Conservation (phyloP, 208 protist species). For the Acanthamoeba polyphaga region DNA sequence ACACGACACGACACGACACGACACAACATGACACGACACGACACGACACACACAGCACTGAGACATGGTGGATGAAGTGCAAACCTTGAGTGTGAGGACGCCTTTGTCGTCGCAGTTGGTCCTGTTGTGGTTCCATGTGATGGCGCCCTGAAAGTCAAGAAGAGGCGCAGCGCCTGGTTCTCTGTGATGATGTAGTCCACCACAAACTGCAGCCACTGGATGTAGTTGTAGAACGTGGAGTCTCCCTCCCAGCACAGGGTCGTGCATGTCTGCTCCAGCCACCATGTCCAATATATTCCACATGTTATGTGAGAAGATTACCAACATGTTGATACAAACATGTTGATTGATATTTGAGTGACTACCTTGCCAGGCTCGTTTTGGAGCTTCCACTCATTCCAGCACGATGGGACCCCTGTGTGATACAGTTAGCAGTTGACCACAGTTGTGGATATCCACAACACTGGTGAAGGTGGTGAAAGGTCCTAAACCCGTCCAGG, state of each 20-base stretch:
- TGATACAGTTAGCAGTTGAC: not conserved
- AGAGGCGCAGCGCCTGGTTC: not conserved
- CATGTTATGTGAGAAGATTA: no score
- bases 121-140: not conserved
- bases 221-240: constrained; percentile 4
- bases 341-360: no score
- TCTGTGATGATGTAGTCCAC: constrained; percentile 12
- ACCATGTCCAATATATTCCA: not conserved
- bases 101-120: not conserved
- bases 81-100: not conserved
- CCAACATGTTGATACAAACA: no score
- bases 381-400: no score
- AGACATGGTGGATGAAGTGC: no score
- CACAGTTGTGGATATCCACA: not conserved
- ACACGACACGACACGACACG: no score
- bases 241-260: not conserved
- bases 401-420: not conserved
- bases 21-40: no score
- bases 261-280: not conserved
- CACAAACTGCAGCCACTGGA: constrained; percentile 1
- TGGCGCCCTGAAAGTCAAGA: not conserved
- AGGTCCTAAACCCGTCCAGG: not conserved
- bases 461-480: not conserved
- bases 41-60: not conserved
- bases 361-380: no score